These are phyloP conservation scores for Flaveria ramosissima DNA, from an alignment of 129 eudicot genomes.

Conservation along the genomic window DNA sequence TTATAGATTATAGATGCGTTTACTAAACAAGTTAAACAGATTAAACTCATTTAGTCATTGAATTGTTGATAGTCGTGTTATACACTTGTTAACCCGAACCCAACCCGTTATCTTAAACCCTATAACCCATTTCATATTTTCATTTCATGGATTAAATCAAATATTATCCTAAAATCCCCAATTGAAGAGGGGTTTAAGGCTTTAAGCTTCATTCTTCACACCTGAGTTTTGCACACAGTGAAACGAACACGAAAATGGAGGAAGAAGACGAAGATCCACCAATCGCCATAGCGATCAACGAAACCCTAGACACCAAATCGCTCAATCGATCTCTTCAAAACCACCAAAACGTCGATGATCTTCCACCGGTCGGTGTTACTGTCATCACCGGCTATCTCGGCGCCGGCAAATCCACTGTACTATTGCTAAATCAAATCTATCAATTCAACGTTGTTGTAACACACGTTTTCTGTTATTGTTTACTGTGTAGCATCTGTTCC, in stretches of 20 bases:
- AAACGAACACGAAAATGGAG: conserved; percentile 46
- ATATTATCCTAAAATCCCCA: too few species aligned
- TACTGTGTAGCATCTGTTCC: background rate
- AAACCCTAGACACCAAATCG: conserved; percentile 30
- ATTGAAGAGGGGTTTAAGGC: too few species aligned
- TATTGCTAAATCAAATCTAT: background rate
- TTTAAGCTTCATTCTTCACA: too few species aligned
- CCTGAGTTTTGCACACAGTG: too few species aligned
- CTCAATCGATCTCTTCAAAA: conserved; percentile 31
- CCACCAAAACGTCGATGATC: conserved; percentile 30
- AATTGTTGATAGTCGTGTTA: too few species aligned
- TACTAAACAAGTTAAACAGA: too few species aligned
- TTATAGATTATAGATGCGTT: too few species aligned
- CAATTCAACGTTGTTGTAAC: background rate
- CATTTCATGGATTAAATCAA: too few species aligned
- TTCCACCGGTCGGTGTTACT: conserved; percentile 82
- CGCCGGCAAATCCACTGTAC: conserved; percentile 95
- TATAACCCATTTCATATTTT: too few species aligned
- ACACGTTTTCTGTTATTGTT: background rate
- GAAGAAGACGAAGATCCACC: conserved; percentile 84
- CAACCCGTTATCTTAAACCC: too few species aligned
- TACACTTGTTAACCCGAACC: too few species aligned
- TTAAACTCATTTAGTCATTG: too few species aligned
- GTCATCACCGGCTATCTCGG: conserved; percentile 98
- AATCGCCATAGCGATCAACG: conserved; percentile 67